Conservation (phyloP, 345 rosid species). For the Triadica sebifera region DNA sequence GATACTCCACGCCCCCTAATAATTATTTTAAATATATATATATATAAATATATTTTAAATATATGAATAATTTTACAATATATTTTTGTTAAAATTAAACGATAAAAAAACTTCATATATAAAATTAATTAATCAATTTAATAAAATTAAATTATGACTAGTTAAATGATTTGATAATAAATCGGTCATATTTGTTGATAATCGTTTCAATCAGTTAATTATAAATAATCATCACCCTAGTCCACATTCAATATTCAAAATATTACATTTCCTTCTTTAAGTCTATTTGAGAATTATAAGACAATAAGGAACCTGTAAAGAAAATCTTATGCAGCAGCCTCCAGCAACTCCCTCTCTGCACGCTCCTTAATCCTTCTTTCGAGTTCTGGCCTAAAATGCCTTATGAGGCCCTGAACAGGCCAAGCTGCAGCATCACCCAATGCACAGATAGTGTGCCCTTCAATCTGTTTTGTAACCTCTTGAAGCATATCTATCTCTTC, state of each 20-base stretch:
- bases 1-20: too few species aligned
- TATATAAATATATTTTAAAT: too few species aligned
- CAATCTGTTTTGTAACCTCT: conserved; percentile 96
- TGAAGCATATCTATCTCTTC: conserved; percentile 99
- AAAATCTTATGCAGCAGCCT: conserved; percentile 66
- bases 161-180: too few species aligned
- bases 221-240: neutral
- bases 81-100: too few species aligned
- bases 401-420: conserved; percentile 97
- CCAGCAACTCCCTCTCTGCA: conserved; percentile 86
- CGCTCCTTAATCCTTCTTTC: conserved; percentile 92
- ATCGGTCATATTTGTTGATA: too few species aligned
- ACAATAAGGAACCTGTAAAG: conserved; percentile 31
- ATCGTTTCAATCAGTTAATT: too few species aligned
- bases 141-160: too few species aligned
- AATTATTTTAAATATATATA: too few species aligned
- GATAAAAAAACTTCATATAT: too few species aligned
- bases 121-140: too few species aligned
- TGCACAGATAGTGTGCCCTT: conserved; percentile 97
- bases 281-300: conserved; percentile 2
- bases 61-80: too few species aligned
- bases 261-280: neutral
- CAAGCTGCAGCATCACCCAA: conserved; percentile 99
- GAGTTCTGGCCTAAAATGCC: conserved; percentile 97
- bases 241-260: neutral